Evolutionary conservation across 495 filamentous ascomycete species (phyloP).

Genomic region (Articulospora tetracladia): DNA sequence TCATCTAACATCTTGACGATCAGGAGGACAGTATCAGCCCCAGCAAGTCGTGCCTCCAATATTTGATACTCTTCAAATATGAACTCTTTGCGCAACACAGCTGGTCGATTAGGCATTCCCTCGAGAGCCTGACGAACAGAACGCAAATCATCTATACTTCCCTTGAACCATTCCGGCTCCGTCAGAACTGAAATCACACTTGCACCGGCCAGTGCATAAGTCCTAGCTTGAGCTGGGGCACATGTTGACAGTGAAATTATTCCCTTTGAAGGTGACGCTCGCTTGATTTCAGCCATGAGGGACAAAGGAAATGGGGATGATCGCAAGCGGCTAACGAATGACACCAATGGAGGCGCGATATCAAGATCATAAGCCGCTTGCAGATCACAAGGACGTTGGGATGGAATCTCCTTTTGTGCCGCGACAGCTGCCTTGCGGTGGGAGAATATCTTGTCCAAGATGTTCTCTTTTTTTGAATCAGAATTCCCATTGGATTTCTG

Average conservation of each 20-base stretch:
- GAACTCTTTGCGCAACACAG: slow-evolving; percentile 92
- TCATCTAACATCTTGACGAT: slow-evolving; percentile 97
- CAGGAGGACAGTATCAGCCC: slow-evolving; percentile 90
- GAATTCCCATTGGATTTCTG: slow-evolving; percentile 28
- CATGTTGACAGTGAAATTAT: slow-evolving; percentile 84
- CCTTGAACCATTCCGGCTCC: slow-evolving; percentile 98
- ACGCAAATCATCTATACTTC: slow-evolving; percentile 89
- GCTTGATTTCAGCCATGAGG: slow-evolving; percentile 95
- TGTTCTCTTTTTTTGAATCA: slow-evolving; percentile 64
- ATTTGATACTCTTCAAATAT: slow-evolving; percentile 99
- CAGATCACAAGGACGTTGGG: slow-evolving; percentile 78
- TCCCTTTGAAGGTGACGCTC: slow-evolving; percentile 94
- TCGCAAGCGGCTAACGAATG: slow-evolving; percentile 74
- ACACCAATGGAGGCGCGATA: slow-evolving; percentile 79
- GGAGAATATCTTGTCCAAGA: slow-evolving; percentile 88
- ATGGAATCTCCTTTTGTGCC: slow-evolving; percentile 81
- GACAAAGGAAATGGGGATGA: slow-evolving; percentile 78
- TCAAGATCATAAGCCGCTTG: slow-evolving; percentile 81
- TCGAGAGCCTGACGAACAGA: slow-evolving; percentile 83
- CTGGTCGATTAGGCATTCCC: slow-evolving; percentile 86
- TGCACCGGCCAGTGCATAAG: slow-evolving; percentile 89
- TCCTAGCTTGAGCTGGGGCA: slow-evolving; percentile 84
- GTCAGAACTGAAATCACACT: slow-evolving; percentile 97
- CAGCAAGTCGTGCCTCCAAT: slow-evolving; percentile 86
- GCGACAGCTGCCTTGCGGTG: slow-evolving; percentile 74